Conservation (phyloP, 1,284 basidiomycete species). For the Entoloma clypeatum region DNA sequence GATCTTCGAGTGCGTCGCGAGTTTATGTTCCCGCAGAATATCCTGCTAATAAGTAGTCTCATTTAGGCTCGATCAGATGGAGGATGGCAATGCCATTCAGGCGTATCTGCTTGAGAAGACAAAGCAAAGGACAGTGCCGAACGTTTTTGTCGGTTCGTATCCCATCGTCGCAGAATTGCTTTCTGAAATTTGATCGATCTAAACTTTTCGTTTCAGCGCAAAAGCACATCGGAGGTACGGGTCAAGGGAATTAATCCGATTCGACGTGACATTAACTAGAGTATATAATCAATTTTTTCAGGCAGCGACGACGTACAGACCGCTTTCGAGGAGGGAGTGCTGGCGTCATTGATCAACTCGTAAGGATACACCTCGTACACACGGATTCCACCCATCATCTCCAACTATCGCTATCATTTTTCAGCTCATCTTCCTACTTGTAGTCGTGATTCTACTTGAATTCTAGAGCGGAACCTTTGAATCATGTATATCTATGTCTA, state of each 20-base stretch:
- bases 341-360: slow-evolving; percentile 30
- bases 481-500: too few species aligned
- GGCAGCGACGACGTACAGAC: slow-evolving; percentile 41
- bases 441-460: too few species aligned
- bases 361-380: slow-evolving; percentile 10
- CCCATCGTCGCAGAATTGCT: neutral
- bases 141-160: slow-evolving; percentile 63
- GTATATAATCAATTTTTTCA: slow-evolving; percentile 18
- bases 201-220: slow-evolving; percentile 36
- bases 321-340: slow-evolving; percentile 31
- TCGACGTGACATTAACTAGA: neutral
- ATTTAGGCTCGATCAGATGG: slow-evolving; percentile 37
- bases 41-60: neutral
- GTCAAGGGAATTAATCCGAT: neutral
- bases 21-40: neutral
- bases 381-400: slow-evolving; percentile 1
- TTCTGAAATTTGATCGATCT: neutral
- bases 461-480: too few species aligned
- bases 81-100: slow-evolving; percentile 59
- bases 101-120: slow-evolving; percentile 57
- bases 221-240: slow-evolving; percentile 54
- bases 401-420: neutral
- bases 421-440: neutral
- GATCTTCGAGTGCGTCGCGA: slow-evolving; percentile 54
- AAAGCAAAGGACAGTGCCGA: slow-evolving; percentile 62